Evolutionary conservation across 1,139 yeast genomes (phyloP).

Genomic region (Taphrina deformans): DNA sequence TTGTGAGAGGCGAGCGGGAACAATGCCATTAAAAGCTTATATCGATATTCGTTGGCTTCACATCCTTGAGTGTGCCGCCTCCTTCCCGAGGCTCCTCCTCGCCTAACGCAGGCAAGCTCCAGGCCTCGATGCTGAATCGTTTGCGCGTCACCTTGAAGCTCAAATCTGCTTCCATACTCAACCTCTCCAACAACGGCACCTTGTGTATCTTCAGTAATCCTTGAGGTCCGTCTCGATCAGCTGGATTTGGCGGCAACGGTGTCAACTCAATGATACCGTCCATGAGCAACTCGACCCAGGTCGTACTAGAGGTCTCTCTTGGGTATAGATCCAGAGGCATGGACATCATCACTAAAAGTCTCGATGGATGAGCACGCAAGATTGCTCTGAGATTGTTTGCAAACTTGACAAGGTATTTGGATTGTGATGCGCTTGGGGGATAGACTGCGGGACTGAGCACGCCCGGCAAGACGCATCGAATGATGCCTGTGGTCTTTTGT

Average conservation of each 20-base stretch:
- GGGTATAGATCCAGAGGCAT: constrained; percentile 68
- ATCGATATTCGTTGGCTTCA: constrained; percentile 28
- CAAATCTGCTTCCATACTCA: constrained; percentile 29
- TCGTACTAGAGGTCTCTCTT: constrained; percentile 53
- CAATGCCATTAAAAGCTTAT: constrained; percentile 16
- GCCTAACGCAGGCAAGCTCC: constrained; percentile 33
- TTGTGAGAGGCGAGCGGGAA: not conserved
- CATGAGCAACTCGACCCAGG: constrained; percentile 58
- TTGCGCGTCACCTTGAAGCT: constrained; percentile 35
- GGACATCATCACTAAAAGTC: constrained; percentile 57
- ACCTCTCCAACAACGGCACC: constrained; percentile 29
- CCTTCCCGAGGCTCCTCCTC: constrained; percentile 33
- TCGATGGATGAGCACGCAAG: constrained; percentile 52
- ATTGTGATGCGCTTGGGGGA: constrained; percentile 55
- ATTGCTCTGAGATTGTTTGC: constrained; percentile 61
- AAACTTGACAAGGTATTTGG: constrained; percentile 60
- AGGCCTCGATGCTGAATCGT: constrained; percentile 33
- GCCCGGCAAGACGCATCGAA: constrained; percentile 72
- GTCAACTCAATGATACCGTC: constrained; percentile 75
- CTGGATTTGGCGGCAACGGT: constrained; percentile 55
- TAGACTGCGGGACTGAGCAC: constrained; percentile 78
- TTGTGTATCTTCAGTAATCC: constrained; percentile 36
- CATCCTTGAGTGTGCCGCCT: constrained; percentile 23
- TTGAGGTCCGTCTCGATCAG: constrained; percentile 30
- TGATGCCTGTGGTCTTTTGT: constrained; percentile 43